Evolutionary conservation across 2,329 filamentous ascomycete species (phyloP).

Genomic region (Talaromyces sp.): DNA sequence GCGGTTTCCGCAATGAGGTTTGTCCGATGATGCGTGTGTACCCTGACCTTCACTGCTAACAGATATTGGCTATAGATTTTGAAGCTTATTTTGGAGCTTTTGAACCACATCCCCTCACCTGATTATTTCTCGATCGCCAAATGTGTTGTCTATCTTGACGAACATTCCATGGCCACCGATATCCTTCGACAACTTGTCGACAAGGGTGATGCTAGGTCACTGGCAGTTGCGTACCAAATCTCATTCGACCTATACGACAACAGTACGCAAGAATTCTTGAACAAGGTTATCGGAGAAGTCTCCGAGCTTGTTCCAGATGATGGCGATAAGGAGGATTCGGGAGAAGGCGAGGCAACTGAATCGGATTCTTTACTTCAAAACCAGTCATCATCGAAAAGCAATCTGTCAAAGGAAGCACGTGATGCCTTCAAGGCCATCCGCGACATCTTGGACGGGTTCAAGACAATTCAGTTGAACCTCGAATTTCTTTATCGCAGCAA

Average conservation of each 20-base stretch:
- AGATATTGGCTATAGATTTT: slow-evolving; percentile 58
- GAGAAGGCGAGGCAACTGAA: slow-evolving; percentile 51
- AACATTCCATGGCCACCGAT: slow-evolving; percentile 81
- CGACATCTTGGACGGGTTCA: slow-evolving; percentile 74
- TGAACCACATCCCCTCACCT: slow-evolving; percentile 85
- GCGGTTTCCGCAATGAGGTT: slow-evolving; percentile 69
- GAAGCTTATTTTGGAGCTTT: slow-evolving; percentile 85
- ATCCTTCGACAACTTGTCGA: slow-evolving; percentile 79
- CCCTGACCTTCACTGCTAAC: background rate
- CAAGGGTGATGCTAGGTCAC: slow-evolving; percentile 69
- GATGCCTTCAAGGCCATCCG: slow-evolving; percentile 54
- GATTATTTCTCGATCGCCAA: slow-evolving; percentile 98
- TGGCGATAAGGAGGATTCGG: slow-evolving; percentile 38
- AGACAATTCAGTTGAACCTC: slow-evolving; percentile 88
- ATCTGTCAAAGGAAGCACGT: slow-evolving; percentile 44
- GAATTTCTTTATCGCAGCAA: slow-evolving; percentile 97
- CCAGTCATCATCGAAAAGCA: slow-evolving; percentile 42
- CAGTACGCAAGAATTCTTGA: slow-evolving; percentile 92
- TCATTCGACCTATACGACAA: slow-evolving; percentile 98
- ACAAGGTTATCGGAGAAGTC: slow-evolving; percentile 56
- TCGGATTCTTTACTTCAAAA: slow-evolving; percentile 55
- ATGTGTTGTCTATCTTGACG: slow-evolving; percentile 92
- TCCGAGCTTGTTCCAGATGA: slow-evolving; percentile 67
- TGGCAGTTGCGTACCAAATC: slow-evolving; percentile 90
- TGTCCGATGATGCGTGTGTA: slow-evolving; percentile 10